These are phyloP conservation scores for Acanthamoeba castellanii DNA, from an alignment of 208 protist genomes.

Conservation along the genomic window DNA sequence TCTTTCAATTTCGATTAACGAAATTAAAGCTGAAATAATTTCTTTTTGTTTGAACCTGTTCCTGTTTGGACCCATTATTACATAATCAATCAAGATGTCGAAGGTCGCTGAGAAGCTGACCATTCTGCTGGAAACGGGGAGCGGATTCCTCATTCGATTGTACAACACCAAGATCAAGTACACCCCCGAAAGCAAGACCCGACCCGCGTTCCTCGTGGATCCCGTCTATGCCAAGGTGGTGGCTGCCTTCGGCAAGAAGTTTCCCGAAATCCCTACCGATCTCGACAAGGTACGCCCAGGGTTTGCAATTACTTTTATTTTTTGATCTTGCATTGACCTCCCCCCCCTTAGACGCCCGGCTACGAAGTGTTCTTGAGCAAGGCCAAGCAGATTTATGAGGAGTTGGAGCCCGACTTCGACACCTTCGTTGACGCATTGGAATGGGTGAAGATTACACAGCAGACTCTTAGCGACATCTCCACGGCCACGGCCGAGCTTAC, in stretches of 20 bases:
- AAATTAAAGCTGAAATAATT: no score
- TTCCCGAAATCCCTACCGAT: slow-evolving; percentile 26
- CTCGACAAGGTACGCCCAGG: slow-evolving; percentile 68
- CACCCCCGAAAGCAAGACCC: slow-evolving; percentile 1
- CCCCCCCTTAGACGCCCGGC: slow-evolving; percentile 41
- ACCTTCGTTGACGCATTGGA: slow-evolving; percentile 59
- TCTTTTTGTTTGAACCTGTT: no score
- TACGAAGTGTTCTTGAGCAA: slow-evolving; percentile 63
- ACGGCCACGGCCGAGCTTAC: background rate
- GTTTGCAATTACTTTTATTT: background rate
- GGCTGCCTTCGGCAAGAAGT: slow-evolving; percentile 48
- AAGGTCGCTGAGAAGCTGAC: slow-evolving; percentile 69
- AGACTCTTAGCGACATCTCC: slow-evolving; percentile 10
- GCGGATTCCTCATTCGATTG: slow-evolving; percentile 1
- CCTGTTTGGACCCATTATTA: no score
- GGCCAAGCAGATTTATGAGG: slow-evolving; percentile 46
- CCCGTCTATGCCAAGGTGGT: slow-evolving; percentile 35
- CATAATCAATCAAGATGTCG: no score
- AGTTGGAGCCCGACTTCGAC: slow-evolving; percentile 45
- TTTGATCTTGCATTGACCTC: no score
- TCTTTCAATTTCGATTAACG: no score
- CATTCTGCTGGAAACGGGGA: slow-evolving; percentile 31
- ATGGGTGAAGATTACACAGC: slow-evolving; percentile 32
- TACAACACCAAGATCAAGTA: slow-evolving; percentile 46
- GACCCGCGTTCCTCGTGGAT: slow-evolving; percentile 26